A percentile compares a stretch with the other conserved stretches of the same genome.
These are phyloP conservation scores for Ilyonectria destructans DNA, from an alignment of 2,329 filamentous ascomycete species.

Conservation along the genomic window DNA sequence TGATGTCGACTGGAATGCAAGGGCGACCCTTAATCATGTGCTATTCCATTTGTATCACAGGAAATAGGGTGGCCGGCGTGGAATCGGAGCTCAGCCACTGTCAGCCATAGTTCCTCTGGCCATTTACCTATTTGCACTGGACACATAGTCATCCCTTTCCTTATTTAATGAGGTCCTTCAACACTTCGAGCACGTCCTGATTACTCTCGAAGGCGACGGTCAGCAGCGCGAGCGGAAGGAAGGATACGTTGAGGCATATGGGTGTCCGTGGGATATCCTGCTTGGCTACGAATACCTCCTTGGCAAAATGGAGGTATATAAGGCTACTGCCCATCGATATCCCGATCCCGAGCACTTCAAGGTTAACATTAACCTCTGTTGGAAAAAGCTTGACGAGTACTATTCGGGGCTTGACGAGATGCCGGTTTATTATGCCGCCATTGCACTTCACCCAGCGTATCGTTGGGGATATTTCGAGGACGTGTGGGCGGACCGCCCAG, in stretches of 20 bases:
- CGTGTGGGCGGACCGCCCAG: neutral
- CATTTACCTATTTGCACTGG: no score
- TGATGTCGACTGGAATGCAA: no score
- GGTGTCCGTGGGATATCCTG: neutral
- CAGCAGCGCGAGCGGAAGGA: neutral
- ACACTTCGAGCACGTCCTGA: neutral
- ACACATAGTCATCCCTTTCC: neutral
- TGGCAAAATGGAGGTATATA: neutral
- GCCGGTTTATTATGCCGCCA: neutral
- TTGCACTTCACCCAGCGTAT: neutral
- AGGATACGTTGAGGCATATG: neutral
- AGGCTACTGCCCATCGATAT: neutral
- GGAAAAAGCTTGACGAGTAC: neutral
- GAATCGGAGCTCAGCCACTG: no score
- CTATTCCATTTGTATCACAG: no score
- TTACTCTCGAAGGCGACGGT: neutral
- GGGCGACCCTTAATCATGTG: no score
- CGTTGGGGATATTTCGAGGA: neutral
- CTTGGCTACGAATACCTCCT: neutral
- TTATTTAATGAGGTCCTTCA: neutral
- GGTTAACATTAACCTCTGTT: no score
- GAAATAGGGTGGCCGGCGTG: no score
- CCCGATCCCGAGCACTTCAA: neutral
- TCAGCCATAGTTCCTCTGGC: no score
- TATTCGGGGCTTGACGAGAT: neutral